Base-by-base conservation (phyloP, 371 early-diverging fungal genomes). In the Smittium culicis region DNA sequence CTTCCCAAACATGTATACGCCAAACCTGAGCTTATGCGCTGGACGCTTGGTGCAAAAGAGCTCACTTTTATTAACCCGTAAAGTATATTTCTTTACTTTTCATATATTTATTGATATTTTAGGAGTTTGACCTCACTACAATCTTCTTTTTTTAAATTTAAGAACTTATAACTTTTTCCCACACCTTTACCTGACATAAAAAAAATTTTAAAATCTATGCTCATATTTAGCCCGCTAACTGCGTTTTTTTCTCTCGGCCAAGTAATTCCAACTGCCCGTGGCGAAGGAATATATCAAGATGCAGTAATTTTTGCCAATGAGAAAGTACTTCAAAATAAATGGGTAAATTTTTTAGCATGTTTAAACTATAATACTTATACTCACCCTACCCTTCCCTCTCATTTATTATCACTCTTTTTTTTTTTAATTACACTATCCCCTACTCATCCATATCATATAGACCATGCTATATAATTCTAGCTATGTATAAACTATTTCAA, bases 1-100 rank as follows among this genome's bases (percentile, higher is more conserved):
- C 69, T 89, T 64, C 89, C 89, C 11, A 61, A 77, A 67, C 77
- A 73, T 32, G 69, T 81, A 56, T 72, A 80, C 25, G 75, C 81
- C 66, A 29, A 76, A 74, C 58, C 74, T 67, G 58, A 82, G 70
- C 33, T 80, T 3, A 67, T 87, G 80, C 83, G 94, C 25, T 92
- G 92, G 90, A 85, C 87, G 1, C 74, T 92, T 29, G 91, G 92
- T 25, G 93, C 94, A 2, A 87, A 85, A 64, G 93, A 93, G 67
- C 85, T 92, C 17, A 87, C 90, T 64, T 91, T 85, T 77, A 85
- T 82, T 20, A 86, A 83, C 67, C 74, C 82, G 82, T 83, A 79
- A 73, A 80, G 11, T 60, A 69, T 20, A 45, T 25, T 31, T 17
- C 24, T 27, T 34, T 25, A 1, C 54, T 27, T 54, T 54, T 24